Percentiles rank a stretch among this genome's conserved stretches.
Conservation (phyloP, 108 stramenopile species). For the Aurantiochytrium sp. region DNA sequence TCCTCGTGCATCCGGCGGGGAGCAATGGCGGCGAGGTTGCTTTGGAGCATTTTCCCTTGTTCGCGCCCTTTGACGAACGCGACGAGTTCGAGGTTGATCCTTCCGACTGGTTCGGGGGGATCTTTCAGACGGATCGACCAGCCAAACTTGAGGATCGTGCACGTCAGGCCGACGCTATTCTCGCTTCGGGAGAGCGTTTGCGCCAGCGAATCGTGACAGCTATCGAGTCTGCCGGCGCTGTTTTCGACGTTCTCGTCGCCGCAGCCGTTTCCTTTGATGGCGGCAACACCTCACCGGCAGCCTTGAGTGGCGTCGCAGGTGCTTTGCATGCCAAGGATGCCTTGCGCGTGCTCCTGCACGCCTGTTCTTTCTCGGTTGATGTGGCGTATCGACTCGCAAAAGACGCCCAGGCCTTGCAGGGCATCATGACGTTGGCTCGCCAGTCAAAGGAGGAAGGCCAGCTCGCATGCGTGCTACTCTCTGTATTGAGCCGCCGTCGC, state of each 20-base stretch:
- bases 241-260: not conserved
- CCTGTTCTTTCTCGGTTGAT: not conserved
- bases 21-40: not conserved
- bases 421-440: not conserved
- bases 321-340: not conserved
- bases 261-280: not conserved
- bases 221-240: not conserved
- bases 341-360: not conserved
- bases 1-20: not conserved
- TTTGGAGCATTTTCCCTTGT: not conserved
- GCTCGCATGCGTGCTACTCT: not conserved
- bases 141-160: not conserved
- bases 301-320: not conserved
- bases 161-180: not conserved
- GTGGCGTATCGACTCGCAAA: not conserved
- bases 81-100: not conserved
- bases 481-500: not conserved
- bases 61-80: not conserved
- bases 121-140: not conserved
- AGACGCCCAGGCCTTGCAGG: not conserved
- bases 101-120: not conserved
- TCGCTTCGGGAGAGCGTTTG: not conserved
- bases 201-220: not conserved
- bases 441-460: not conserved
- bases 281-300: not conserved